Conservation (phyloP, 352 stramenopile species). For the Pythium vanterpoolii region DNA sequence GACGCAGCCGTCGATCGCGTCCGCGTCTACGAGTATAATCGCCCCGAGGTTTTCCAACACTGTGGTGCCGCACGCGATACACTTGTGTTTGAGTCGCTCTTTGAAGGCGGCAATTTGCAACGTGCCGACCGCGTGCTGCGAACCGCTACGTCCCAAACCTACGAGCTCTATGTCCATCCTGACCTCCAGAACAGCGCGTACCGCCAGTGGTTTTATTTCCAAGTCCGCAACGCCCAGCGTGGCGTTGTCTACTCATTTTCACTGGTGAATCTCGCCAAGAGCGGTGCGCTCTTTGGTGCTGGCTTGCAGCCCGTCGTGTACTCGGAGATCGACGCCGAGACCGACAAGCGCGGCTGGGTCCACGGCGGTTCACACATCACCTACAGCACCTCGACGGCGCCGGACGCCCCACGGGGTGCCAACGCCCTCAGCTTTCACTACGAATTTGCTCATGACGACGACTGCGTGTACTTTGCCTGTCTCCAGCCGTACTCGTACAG, state of each 20-base stretch:
- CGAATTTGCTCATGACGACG: slow-evolving; percentile 57
- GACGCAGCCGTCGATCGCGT: slow-evolving; percentile 24
- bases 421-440: slow-evolving; percentile 76
- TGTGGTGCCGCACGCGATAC: slow-evolving; percentile 41
- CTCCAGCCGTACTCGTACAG: slow-evolving; percentile 88
- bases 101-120: slow-evolving; percentile 71
- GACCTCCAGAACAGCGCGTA: slow-evolving; percentile 84
- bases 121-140: slow-evolving; percentile 58
- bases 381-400: slow-evolving; percentile 48
- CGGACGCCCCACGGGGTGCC: slow-evolving; percentile 30
- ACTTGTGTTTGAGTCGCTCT: slow-evolving; percentile 70
- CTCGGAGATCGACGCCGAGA: slow-evolving; percentile 47
- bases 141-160: slow-evolving; percentile 43
- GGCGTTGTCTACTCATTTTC: slow-evolving; percentile 65
- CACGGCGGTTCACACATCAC: slow-evolving; percentile 57
- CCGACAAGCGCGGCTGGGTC: slow-evolving; percentile 49
- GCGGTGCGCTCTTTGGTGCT: slow-evolving; percentile 71
- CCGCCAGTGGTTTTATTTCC: slow-evolving; percentile 91
- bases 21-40: slow-evolving; percentile 77
- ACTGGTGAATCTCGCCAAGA: slow-evolving; percentile 82
- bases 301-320: slow-evolving; percentile 83
- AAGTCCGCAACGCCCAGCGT: slow-evolving; percentile 54
- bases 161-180: slow-evolving; percentile 68
- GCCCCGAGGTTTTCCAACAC: slow-evolving; percentile 34
- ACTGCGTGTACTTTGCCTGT: slow-evolving; percentile 82